Evolutionary conservation across 2,329 filamentous ascomycete genomes (phyloP).

Genomic region (Pseudonectria buxi): DNA sequence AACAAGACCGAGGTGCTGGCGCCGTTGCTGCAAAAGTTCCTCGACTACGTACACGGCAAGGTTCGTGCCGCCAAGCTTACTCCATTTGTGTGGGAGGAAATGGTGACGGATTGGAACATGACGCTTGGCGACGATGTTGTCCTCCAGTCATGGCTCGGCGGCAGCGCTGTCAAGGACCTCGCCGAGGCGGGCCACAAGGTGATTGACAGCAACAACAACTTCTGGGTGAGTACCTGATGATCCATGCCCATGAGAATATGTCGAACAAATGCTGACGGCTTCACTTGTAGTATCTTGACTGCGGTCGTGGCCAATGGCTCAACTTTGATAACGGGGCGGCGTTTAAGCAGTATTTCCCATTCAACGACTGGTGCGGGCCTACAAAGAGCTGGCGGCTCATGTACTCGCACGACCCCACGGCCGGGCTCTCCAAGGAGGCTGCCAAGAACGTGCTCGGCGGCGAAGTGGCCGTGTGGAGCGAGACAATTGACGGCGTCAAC

Average conservation of each 20-base stretch:
- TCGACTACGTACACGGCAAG: slow-evolving; percentile 62
- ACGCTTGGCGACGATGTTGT: slow-evolving; percentile 64
- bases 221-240: slow-evolving; percentile 52
- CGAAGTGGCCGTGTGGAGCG: slow-evolving; percentile 75
- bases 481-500: slow-evolving; percentile 69
- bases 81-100: slow-evolving; percentile 85
- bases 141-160: slow-evolving; percentile 72
- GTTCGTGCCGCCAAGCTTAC: slow-evolving; percentile 58
- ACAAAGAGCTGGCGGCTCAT: slow-evolving; percentile 75
- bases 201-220: slow-evolving; percentile 69
- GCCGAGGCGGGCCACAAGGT: slow-evolving; percentile 61
- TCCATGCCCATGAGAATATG: neutral
- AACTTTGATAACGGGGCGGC: slow-evolving; percentile 56
- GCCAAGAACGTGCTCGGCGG: slow-evolving; percentile 70
- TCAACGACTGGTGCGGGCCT: slow-evolving; percentile 74
- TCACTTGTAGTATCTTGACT: slow-evolving; percentile 64
- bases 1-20: slow-evolving; percentile 59
- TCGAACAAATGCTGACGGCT: slow-evolving; percentile 13
- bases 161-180: slow-evolving; percentile 52
- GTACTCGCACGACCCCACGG: slow-evolving; percentile 72
- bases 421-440: slow-evolving; percentile 52
- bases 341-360: slow-evolving; percentile 55
- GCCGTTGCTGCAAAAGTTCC: slow-evolving; percentile 71
- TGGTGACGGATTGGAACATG: slow-evolving; percentile 71
- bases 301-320: slow-evolving; percentile 73